These are phyloP conservation scores for Linderniella brevidens DNA, from an alignment of 257 asterid species.

Conservation along the genomic window DNA sequence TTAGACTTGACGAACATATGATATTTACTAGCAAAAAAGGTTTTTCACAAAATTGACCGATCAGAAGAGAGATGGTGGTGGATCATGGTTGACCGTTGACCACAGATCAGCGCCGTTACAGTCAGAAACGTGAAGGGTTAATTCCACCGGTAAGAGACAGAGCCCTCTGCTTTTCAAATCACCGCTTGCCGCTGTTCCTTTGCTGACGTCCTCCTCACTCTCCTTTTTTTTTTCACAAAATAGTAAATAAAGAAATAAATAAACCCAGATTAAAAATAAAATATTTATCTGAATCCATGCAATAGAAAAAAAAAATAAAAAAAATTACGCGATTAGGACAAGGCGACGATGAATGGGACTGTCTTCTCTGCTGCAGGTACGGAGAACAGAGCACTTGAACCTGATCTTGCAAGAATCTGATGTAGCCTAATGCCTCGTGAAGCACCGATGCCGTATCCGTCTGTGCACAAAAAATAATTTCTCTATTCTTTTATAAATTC, in stretches of 20 bases:
- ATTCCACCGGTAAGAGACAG: constrained; percentile 66
- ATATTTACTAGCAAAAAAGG: no score
- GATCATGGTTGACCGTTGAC: constrained; percentile 27
- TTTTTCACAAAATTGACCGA: no score
- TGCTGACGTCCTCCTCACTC: constrained; percentile 14
- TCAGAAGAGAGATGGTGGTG: no score
- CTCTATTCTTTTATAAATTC: constrained; percentile 3
- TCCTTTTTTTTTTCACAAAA: neutral
- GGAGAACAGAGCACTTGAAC: constrained; percentile 84
- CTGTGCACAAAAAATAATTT: constrained; percentile 17
- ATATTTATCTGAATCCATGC: neutral
- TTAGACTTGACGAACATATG: no score
- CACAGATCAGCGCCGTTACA: constrained; percentile 70
- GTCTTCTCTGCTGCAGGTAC: constrained; percentile 42
- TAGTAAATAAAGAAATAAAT: neutral
- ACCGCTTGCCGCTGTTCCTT: constrained; percentile 9
- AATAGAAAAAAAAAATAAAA: neutral
- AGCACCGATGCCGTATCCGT: constrained; percentile 91
- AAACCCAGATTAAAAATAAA: neutral
- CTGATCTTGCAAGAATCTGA: constrained; percentile 78
- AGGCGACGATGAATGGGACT: neutral
- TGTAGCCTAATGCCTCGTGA: constrained; percentile 78
- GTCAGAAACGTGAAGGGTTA: constrained; percentile 33
- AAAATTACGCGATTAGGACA: neutral
- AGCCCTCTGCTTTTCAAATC: constrained; percentile 62